Conservation (phyloP, 768 basidiomycete species). For the Amylocystis lapponica region DNA sequence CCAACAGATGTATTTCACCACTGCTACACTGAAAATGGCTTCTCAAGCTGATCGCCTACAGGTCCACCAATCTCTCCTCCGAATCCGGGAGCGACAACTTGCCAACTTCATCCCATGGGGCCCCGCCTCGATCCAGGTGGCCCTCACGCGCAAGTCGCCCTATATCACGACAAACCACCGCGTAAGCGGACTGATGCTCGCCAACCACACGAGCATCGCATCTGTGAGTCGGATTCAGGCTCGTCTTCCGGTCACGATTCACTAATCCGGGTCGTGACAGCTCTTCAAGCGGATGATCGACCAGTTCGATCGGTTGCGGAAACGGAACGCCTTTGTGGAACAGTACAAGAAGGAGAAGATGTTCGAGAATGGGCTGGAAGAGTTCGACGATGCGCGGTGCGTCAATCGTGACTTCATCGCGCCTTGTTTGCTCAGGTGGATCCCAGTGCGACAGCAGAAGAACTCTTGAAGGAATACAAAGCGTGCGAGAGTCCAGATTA, state of each 20-base stretch:
- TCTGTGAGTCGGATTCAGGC: slow-evolving; percentile 51
- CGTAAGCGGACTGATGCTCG: slow-evolving; percentile 97
- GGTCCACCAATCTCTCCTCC: slow-evolving; percentile 96
- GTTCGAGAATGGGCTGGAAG: slow-evolving; percentile 89
- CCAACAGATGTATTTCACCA: slow-evolving; percentile 79
- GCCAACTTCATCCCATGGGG: slow-evolving; percentile 99
- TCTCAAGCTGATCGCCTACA: slow-evolving; percentile 24
- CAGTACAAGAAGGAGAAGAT: slow-evolving; percentile 97
- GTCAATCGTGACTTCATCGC: slow-evolving; percentile 10
- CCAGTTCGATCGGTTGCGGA: slow-evolving; percentile 84
- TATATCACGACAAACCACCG: slow-evolving; percentile 87
- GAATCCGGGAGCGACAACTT: slow-evolving; percentile 93
- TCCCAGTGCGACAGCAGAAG: slow-evolving; percentile 75
- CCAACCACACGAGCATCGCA: slow-evolving; percentile 98
- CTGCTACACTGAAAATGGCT: slow-evolving; percentile 5
- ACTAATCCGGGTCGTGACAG: slow-evolving; percentile 45
- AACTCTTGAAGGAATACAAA: slow-evolving; percentile 88
- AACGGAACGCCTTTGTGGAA: slow-evolving; percentile 91
- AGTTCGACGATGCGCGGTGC: slow-evolving; percentile 96
- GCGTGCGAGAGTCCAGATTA: slow-evolving; percentile 96
- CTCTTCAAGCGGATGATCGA: slow-evolving; percentile 94
- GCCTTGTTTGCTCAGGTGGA: not conserved
- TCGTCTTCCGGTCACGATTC: not conserved
- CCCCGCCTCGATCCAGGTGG: slow-evolving; percentile 96
- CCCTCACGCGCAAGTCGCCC: slow-evolving; percentile 85